Evolutionary conservation across 176 grass and related monocot genomes (phyloP).

Genomic region (Lolium multiflorum): DNA sequence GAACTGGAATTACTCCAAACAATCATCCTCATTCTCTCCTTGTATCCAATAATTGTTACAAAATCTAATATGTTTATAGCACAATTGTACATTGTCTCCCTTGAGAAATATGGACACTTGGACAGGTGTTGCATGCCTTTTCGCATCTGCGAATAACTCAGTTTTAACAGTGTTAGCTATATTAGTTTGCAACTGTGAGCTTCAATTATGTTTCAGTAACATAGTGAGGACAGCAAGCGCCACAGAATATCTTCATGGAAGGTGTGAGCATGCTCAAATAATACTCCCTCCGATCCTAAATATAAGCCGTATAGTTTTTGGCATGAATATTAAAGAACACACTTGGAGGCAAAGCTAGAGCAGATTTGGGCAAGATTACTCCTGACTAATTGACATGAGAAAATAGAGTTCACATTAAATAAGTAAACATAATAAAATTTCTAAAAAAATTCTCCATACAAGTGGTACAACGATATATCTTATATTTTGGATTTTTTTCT

Average conservation of each 20-base stretch:
- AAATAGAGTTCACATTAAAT: too few relatives aligned
- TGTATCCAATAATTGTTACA: background rate
- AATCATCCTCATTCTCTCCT: background rate
- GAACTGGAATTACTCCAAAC: conserved; percentile 13
- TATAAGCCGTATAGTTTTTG: too few relatives aligned
- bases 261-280: conserved; percentile 35
- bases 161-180: background rate
- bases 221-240: background rate
- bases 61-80: background rate
- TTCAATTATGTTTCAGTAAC: background rate
- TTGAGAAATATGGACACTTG: background rate
- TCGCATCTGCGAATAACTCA: background rate
- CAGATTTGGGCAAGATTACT: too few relatives aligned
- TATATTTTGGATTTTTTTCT: too few relatives aligned
- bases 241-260: conserved; percentile 7
- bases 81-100: background rate
- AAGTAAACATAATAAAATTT: too few relatives aligned
- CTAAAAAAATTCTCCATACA: too few relatives aligned
- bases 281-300: too few relatives aligned
- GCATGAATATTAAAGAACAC: too few relatives aligned
- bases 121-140: background rate
- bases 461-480: too few relatives aligned
- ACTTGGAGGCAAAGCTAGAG: too few relatives aligned
- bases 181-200: background rate
- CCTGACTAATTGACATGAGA: too few relatives aligned